phyloP scores from a whole-genome alignment of 2,329 filamentous ascomycete species.

The Sphaerulina musiva region DNA sequence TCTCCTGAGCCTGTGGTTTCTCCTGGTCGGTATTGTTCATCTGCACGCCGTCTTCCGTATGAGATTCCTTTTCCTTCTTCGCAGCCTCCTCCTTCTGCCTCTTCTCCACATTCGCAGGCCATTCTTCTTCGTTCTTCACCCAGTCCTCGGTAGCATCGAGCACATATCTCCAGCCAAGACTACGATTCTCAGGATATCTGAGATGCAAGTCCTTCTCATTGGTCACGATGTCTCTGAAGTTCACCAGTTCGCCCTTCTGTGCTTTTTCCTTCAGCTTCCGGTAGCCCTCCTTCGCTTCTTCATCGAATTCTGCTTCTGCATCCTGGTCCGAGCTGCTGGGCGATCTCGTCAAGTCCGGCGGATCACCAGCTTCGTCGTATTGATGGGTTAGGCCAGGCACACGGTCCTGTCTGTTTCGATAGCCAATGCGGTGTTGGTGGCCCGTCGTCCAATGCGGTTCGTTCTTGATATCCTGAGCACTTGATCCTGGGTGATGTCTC shows the following conservation, averaged over 20 bases:
- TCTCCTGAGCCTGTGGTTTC: slow-evolving; percentile 5
- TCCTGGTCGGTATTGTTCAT: slow-evolving; percentile 10
- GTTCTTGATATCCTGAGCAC: slow-evolving; percentile 3
- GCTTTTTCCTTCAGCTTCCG: slow-evolving; percentile 26
- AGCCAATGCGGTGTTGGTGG: slow-evolving; percentile 11
- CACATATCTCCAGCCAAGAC: slow-evolving; percentile 47
- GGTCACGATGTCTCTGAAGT: slow-evolving; percentile 36
- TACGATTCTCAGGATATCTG: slow-evolving; percentile 39
- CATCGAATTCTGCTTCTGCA: slow-evolving; percentile 20
- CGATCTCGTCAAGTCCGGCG: slow-evolving; percentile 1
- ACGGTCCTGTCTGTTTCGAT: slow-evolving; percentile 5
- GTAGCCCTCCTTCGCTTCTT: slow-evolving; percentile 26
- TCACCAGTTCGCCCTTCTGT: slow-evolving; percentile 33
- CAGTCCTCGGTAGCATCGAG: slow-evolving; percentile 45
- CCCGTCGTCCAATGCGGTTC: slow-evolving; percentile 9
- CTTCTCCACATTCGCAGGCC: slow-evolving; percentile 44
- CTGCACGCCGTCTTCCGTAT: slow-evolving; percentile 13
- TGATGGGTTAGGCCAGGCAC: slow-evolving; percentile 6
- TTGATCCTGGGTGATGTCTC: slow-evolving; percentile 10
- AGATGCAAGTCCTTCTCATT: slow-evolving; percentile 39
- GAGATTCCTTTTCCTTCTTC: slow-evolving; percentile 28
- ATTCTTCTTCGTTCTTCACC: slow-evolving; percentile 45
- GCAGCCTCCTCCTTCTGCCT: slow-evolving; percentile 30
- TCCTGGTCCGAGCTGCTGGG: slow-evolving; percentile 4
- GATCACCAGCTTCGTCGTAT: slow-evolving; percentile 2